Evolutionary conservation across 176 grass and related monocot genomes (phyloP).

Genomic region (barley (Hordeum vulgare)): MorexV3_pseudomolecules_assembly NC_058524.1:62168964-62169463

Average conservation of each 20-base stretch:
- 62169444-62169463: no score
- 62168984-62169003: not conserved
- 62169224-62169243: not conserved
- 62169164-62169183: conserved; percentile 42
- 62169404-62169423: no score
- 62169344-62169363: not conserved
- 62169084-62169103: conserved; percentile 26
- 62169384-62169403: no score
- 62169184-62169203: conserved; percentile 34
- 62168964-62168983: conserved; percentile 19
- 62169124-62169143: conserved; percentile 25
- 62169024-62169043: conserved; percentile 1
- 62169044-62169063: conserved; percentile 23
- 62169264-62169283: not conserved
- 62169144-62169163: conserved; percentile 16
- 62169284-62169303: conserved; percentile 3
- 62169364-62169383: no score
- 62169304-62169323: not conserved
- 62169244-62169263: not conserved
- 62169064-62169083: conserved; percentile 17
- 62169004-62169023: not conserved
- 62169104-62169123: conserved; percentile 6
- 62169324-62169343: not conserved
- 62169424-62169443: no score
- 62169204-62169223: conserved; percentile 12